Evolutionary conservation across 768 basidiomycete species (phyloP).

Genomic region (Termitomyces sp.): DNA sequence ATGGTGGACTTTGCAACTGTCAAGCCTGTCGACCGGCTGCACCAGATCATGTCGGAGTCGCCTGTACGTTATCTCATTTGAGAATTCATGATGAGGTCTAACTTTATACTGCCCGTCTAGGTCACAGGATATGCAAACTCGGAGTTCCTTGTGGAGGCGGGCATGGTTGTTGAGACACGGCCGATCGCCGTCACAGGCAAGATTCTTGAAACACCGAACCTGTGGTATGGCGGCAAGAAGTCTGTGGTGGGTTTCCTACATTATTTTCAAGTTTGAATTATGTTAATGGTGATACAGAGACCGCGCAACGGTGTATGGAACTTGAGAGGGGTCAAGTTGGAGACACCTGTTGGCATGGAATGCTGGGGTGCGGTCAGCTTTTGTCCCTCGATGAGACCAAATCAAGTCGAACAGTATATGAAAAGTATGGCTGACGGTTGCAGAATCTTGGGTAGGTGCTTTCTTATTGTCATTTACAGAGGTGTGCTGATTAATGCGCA

Average conservation of each 20-base stretch:
- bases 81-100: not conserved
- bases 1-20: slow-evolving; percentile 46
- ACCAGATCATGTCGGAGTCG: slow-evolving; percentile 25
- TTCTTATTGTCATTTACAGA: not conserved
- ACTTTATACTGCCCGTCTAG: not conserved
- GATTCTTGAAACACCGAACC: slow-evolving; percentile 12
- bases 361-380: slow-evolving; percentile 16
- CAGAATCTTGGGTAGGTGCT: not conserved
- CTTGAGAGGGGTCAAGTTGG: slow-evolving; percentile 15
- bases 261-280: not conserved
- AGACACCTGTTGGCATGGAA: slow-evolving; percentile 9
- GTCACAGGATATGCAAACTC: slow-evolving; percentile 16
- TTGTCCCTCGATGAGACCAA: not conserved
- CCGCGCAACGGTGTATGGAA: slow-evolving; percentile 24
- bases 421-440: slow-evolving; percentile 1
- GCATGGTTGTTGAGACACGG: slow-evolving; percentile 25
- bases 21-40: slow-evolving; percentile 35
- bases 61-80: slow-evolving; percentile 1
- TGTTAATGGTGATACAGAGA: not conserved
- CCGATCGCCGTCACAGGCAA: slow-evolving; percentile 20
- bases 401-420: slow-evolving; percentile 1
- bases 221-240: slow-evolving; percentile 11
- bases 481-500: not conserved
- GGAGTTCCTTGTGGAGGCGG: slow-evolving; percentile 32
- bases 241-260: not conserved